Conservation (phyloP, 768 basidiomycete species). For the Kwoniella pini region DNA sequence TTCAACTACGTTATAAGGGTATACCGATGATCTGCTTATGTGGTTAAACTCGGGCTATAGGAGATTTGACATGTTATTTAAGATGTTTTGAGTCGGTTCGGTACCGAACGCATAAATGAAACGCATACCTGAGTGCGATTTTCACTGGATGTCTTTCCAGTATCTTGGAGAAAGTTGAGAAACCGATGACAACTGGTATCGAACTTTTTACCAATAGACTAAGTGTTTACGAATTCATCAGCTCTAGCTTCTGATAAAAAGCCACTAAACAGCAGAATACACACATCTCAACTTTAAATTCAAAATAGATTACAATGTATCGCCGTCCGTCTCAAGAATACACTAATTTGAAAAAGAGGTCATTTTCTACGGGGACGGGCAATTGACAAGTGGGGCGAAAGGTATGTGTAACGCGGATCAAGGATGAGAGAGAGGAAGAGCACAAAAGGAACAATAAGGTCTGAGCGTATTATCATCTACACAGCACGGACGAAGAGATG, state of each 20-base stretch:
- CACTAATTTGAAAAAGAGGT: neutral
- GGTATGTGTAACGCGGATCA: too few relatives aligned
- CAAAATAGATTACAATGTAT: neutral
- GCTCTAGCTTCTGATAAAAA: neutral
- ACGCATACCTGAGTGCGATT: neutral
- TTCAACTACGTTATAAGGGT: too few relatives aligned
- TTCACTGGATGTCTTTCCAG: too few relatives aligned
- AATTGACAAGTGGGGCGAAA: neutral
- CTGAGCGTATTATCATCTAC: neutral
- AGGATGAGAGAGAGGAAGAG: neutral
- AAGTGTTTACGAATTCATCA: neutral
- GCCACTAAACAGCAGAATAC: neutral
- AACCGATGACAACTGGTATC: too few relatives aligned
- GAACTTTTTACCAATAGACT: too few relatives aligned
- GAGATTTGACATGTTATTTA: neutral
- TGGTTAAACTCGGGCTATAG: neutral
- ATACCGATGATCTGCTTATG: too few relatives aligned
- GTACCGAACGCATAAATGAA: neutral
- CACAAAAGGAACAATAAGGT: neutral
- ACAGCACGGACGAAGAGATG: neutral
- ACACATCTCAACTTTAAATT: slow-evolving; percentile 3
- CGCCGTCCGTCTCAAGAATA: neutral
- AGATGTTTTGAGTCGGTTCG: neutral
- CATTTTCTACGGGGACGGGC: too few relatives aligned
- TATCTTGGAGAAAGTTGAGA: too few relatives aligned